Evolutionary conservation across 345 rosid species (phyloP), one percentile per base, ranked within the genome.

Genomic region (Rhodamnia argentea): DNA sequence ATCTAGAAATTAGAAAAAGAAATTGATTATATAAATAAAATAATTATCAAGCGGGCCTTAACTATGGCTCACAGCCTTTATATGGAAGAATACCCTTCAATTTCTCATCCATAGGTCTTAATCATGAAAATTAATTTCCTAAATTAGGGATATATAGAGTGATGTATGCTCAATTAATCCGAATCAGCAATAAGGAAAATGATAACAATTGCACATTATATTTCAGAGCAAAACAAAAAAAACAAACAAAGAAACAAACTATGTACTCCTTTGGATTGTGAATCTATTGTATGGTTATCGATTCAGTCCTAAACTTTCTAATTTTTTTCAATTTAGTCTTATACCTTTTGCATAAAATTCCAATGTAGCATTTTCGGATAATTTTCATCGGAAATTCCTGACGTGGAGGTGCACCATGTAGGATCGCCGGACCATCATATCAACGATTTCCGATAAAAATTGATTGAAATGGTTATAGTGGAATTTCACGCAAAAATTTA

Each of bases 391-490:
- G 10, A 64, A 70, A 70, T 7, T 5, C 4, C 15, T 62, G 22
- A 62, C 10, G 13, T 16, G 13, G 6, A 1, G 4, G 20, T 20
- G 11, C 0, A 24, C 10, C 24, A 55, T 1, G 10, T 55, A 55
- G 7, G 2, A 57, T 57, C 3, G 6, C 42, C 1, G 4, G 5
- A 52, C 16, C 54, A 13, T 4, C 44, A 32, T 20, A 0, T 32
- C 47, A 64, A 37, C 0, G 2, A 5, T 70, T 32, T 70, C 1
- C 0, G 4, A 1, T 1, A 0, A 32, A 70, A 64, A 32, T 64
- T 5, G 0, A 64, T 32, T 0, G 1, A 32, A 70, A 32, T 70
- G 11, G 8, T 1, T 15, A 32, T 16, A 18, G 18, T 32, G 13
- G 2, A 70, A 70, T 70, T 10, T 70, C 47, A 32, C 13, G 5